Conservation (phyloP, 352 stramenopile genomes). For the Phytopythium litorale region DNA sequence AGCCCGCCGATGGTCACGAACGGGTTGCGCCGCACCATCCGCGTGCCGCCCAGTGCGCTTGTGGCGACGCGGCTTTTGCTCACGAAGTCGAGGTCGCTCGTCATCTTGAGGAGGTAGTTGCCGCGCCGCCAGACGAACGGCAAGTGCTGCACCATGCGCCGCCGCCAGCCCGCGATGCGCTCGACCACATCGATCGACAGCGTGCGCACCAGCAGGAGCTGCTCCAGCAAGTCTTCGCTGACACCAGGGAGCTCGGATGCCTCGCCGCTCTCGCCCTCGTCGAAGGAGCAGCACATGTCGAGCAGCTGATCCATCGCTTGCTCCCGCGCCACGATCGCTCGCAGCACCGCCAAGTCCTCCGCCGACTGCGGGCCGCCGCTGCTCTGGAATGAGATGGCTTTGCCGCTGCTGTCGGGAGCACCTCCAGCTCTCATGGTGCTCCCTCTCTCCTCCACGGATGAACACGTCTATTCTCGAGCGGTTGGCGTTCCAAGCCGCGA, state of each 20-base stretch:
- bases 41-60: constrained; percentile 50
- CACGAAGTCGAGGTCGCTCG: constrained; percentile 67
- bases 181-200: constrained; percentile 52
- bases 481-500: neutral
- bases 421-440: neutral
- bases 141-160: constrained; percentile 49
- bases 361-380: constrained; percentile 33
- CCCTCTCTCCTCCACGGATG: neutral
- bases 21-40: constrained; percentile 54
- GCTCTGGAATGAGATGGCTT: constrained; percentile 48
- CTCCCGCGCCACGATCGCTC: constrained; percentile 60
- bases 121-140: constrained; percentile 57
- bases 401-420: neutral
- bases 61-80: constrained; percentile 56
- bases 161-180: constrained; percentile 52
- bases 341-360: constrained; percentile 64
- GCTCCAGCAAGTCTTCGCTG: constrained; percentile 38
- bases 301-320: constrained; percentile 49
- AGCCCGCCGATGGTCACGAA: constrained; percentile 70
- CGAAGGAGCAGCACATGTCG: constrained; percentile 41
- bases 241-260: constrained; percentile 6
- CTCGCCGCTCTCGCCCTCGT: constrained; percentile 11
- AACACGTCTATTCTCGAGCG: neutral
- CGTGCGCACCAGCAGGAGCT: constrained; percentile 39
- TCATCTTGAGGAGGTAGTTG: constrained; percentile 75